Percentiles rank a stretch among this genome's conserved stretches.
Conservation (phyloP, 2,329 filamentous ascomycete species). For the Phialocephala sp. region DNA sequence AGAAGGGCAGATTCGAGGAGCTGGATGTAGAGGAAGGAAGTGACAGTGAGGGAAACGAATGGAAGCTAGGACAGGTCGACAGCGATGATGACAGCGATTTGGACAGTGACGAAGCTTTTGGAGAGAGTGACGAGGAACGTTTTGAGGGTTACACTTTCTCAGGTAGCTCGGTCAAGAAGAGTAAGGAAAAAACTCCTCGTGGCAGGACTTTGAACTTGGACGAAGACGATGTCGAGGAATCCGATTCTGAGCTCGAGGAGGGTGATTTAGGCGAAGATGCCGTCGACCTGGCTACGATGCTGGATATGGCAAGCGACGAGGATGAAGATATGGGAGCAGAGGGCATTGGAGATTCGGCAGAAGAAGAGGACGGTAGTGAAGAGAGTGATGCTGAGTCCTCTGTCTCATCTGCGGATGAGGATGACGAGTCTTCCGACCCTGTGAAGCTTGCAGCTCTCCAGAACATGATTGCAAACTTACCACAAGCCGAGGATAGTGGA, state of each 20-base stretch:
- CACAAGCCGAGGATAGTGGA: conserved; percentile 42
- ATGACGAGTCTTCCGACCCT: conserved; percentile 47
- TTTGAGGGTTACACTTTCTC: conserved; percentile 73
- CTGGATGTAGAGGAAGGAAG: conserved; percentile 63
- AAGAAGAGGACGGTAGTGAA: conserved; percentile 51
- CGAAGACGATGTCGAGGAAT: conserved; percentile 49
- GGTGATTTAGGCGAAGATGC: conserved; percentile 66
- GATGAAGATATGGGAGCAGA: conserved; percentile 73
- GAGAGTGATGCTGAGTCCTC: conserved; percentile 61
- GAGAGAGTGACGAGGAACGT: conserved; percentile 71
- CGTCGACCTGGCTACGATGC: conserved; percentile 43
- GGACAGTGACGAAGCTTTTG: conserved; percentile 75
- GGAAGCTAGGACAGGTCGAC: conserved; percentile 68
- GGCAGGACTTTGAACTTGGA: conserved; percentile 55
- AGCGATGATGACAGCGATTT: conserved; percentile 72
- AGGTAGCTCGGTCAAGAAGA: conserved; percentile 59
- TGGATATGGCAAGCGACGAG: conserved; percentile 36
- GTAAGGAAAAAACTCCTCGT: conserved; percentile 54
- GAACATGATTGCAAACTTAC: conserved; percentile 71
- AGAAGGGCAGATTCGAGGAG: conserved; percentile 45
- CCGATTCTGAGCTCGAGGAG: conserved; percentile 62
- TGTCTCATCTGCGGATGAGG: conserved; percentile 52
- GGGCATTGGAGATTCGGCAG: conserved; percentile 49
- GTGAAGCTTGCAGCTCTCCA: conserved; percentile 67
- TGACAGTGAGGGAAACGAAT: conserved; percentile 72